phyloP scores from a whole-genome alignment of 768 basidiomycete genomes.

The Agaricus blazei region DNA sequence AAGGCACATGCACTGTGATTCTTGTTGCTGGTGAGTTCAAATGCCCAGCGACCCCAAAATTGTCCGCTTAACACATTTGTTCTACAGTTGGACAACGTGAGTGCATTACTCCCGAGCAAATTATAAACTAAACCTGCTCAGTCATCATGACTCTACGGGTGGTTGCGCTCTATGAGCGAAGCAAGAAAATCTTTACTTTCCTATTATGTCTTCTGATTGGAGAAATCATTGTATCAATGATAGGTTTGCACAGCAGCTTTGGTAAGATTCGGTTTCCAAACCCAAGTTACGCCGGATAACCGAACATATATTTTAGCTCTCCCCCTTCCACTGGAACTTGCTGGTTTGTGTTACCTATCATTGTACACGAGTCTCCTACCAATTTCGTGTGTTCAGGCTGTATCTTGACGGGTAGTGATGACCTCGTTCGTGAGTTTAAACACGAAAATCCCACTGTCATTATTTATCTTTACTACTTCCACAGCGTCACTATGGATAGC shows the following conservation, averaged over 20 bases:
- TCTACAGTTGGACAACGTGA: slow-evolving; percentile 11
- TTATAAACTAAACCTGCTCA: slow-evolving; percentile 1
- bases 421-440: slow-evolving; percentile 19
- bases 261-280: slow-evolving; percentile 12
- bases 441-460: no score
- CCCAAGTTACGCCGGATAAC: neutral
- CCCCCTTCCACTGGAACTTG: slow-evolving; percentile 18
- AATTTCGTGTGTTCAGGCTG: slow-evolving; percentile 16
- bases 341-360: slow-evolving; percentile 13
- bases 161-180: slow-evolving; percentile 23
- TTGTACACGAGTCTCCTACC: neutral
- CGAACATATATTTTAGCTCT: slow-evolving; percentile 12
- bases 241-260: slow-evolving; percentile 20
- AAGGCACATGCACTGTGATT: slow-evolving; percentile 21
- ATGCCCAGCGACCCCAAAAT: neutral
- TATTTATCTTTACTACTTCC: neutral
- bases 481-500: slow-evolving; percentile 22
- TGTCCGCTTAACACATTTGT: no score
- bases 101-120: neutral
- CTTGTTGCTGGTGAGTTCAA: slow-evolving; percentile 15
- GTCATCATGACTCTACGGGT: slow-evolving; percentile 29
- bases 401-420: slow-evolving; percentile 17
- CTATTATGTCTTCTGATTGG: slow-evolving; percentile 18
- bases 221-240: slow-evolving; percentile 20
- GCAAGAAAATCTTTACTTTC: slow-evolving; percentile 12